phyloP scores from a whole-genome alignment of 345 rosid genomes.

The Gossypium turneri region DNA sequence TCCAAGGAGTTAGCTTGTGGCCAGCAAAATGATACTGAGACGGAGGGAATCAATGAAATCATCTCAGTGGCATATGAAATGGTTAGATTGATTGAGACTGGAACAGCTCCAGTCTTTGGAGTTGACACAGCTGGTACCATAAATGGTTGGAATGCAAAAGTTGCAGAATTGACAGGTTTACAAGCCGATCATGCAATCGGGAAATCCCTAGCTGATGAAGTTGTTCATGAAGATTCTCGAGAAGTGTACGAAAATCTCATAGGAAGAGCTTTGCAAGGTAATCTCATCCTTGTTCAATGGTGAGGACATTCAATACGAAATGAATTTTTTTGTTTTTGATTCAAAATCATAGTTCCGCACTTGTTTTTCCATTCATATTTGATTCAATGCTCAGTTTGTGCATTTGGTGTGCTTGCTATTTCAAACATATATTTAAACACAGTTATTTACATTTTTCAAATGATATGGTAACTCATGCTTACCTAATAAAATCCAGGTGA shows the following conservation, averaged over 20 bases:
- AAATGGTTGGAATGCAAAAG: conserved; percentile 83
- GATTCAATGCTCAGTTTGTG: background rate
- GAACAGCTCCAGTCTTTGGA: conserved; percentile 80
- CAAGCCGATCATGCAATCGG: conserved; percentile 62
- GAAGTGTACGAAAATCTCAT: conserved; percentile 42
- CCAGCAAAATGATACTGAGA: conserved; percentile 26
- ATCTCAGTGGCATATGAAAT: conserved; percentile 74
- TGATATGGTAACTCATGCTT: background rate
- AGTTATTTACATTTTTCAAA: background rate
- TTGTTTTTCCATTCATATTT: background rate
- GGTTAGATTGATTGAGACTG: conserved; percentile 84
- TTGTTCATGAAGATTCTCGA: conserved; percentile 61
- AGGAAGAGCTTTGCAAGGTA: conserved; percentile 67
- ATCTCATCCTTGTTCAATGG: background rate
- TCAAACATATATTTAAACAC: background rate
- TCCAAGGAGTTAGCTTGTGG: conserved; percentile 32
- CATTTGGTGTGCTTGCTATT: background rate
- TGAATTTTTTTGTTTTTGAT: background rate
- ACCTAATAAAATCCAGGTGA: conserved; percentile 45
- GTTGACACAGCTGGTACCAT: conserved; percentile 67
- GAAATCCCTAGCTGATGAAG: conserved; percentile 56
- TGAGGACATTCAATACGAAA: background rate
- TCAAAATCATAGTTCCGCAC: background rate
- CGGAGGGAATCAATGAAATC: conserved; percentile 48
- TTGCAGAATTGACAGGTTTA: conserved; percentile 69